Base-by-base conservation (phyloP, 1,284 basidiomycete genomes). In the Tylopilus sp. region DNA sequence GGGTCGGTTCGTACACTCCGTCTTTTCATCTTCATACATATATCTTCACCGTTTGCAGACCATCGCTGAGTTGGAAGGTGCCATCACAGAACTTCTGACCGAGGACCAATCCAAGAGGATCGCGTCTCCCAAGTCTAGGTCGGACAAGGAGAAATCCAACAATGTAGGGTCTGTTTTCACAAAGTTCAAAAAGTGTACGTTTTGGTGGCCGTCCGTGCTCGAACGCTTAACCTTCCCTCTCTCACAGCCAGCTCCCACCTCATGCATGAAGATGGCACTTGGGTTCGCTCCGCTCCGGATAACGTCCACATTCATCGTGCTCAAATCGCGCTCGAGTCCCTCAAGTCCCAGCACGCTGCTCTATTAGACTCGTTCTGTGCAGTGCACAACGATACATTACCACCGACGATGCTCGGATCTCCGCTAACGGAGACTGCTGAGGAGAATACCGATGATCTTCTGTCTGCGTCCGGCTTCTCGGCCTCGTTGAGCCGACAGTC, bases 331-430 rank as follows among this genome's bases (percentile, higher is more conserved):
- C 64, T 88, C 21, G 72, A 75, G 30, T 65, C 71, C n/a, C 73
- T 88, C 50, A 85, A 80, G 67, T 60, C 72, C 14, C 83, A 87
- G 51, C 82, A 88, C 58, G 62, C 71, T 31, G 64, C 73, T 2
- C 67, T 87, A 11, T 54, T 75, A 18, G 76, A 75, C 51, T 73
- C 77, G 3, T 60, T 82, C 29, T 67, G 75, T 44, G 54, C 68
- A 5, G 54, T 67, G 8, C 56, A 71, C 37, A 58, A 69, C 31
- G 79, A 83, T 46, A 47, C 57, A 37, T 53, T 58, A 49, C 64
- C 70, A 38, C 61, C 73, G 36, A 53, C 61, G 21, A 57, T 62
- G 18, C 71, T 69, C 30, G 65, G 64, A 21, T 74, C 76, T 11
- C 71, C 75, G 12, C 66, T 80, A 28, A 71, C 79, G 15, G 60